A percentile compares a stretch with the other conserved stretches of the same genome.
These are phyloP conservation scores for Aspergillus amoenus DNA, from an alignment of 2,329 filamentous ascomycete genomes.

Conservation along the genomic window DNA sequence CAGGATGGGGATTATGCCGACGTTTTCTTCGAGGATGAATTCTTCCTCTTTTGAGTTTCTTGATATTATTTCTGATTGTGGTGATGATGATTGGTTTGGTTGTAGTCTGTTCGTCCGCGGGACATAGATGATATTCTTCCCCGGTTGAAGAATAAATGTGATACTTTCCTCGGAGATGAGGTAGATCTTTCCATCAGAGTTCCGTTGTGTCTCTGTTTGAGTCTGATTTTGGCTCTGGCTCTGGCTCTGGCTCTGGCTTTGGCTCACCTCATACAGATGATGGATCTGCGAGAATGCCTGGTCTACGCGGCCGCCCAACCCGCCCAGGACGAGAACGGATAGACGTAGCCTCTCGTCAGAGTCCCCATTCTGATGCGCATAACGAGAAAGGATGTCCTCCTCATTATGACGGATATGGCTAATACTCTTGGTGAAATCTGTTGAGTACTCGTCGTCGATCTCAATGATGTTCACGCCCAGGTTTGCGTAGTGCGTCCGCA, in stretches of 20 bases:
- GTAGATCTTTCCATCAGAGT: slow-evolving; percentile 61
- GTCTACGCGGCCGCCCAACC: slow-evolving; percentile 86
- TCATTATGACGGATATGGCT: slow-evolving; percentile 53
- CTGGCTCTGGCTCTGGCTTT: slow-evolving; percentile 30
- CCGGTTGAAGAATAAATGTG: slow-evolving; percentile 74
- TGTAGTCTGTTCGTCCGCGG: slow-evolving; percentile 41
- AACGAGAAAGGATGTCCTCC: slow-evolving; percentile 19
- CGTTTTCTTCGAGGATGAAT: slow-evolving; percentile 66
- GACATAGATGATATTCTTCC: slow-evolving; percentile 67
- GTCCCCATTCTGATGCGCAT: not conserved
- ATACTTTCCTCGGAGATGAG: slow-evolving; percentile 79
- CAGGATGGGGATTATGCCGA: slow-evolving; percentile 82
- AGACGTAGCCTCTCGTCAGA: slow-evolving; percentile 22
- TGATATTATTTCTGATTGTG: not conserved
- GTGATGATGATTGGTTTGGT: not conserved
- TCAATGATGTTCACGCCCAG: slow-evolving; percentile 63
- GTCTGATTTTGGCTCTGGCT: slow-evolving; percentile 33
- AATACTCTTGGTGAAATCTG: slow-evolving; percentile 86
- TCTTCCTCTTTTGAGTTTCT: slow-evolving; percentile 28
- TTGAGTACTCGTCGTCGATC: slow-evolving; percentile 79
- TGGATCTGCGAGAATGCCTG: slow-evolving; percentile 88
- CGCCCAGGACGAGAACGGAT: slow-evolving; percentile 78
- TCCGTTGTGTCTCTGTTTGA: slow-evolving; percentile 3
- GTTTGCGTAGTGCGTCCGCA: slow-evolving; percentile 65
- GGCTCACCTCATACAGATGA: slow-evolving; percentile 63